Percentiles rank a stretch among this genome's conserved stretches.
Evolutionary conservation across 139 green algal genomes (phyloP).

Genomic region (Chlamydomonas incerta): DNA sequence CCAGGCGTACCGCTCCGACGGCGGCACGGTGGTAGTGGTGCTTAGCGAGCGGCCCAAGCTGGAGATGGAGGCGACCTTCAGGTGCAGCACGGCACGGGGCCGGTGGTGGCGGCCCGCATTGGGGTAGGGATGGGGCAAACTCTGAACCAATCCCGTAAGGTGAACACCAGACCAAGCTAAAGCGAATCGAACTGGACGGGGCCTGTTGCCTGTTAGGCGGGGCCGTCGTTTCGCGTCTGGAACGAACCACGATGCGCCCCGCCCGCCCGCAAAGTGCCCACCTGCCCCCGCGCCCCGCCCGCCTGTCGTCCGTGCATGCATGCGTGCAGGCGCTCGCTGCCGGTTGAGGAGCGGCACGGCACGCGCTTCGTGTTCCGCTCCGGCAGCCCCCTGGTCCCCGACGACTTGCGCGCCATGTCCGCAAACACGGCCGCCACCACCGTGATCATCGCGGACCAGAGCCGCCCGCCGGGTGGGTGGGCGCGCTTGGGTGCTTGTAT

Average conservation of each 20-base stretch:
- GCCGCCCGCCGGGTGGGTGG: slow-evolving; percentile 20
- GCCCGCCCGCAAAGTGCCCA: too few species aligned
- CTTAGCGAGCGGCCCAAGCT: slow-evolving; percentile 63
- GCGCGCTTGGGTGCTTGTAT: too few species aligned
- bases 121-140: too few species aligned
- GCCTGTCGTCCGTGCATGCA: neutral
- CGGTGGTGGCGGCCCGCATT: too few species aligned
- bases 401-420: slow-evolving; percentile 57
- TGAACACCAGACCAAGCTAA: too few species aligned
- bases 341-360: slow-evolving; percentile 34
- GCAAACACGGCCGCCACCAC: slow-evolving; percentile 40
- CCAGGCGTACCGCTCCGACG: slow-evolving; percentile 55
- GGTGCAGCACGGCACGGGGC: slow-evolving; percentile 1
- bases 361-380: slow-evolving; percentile 61
- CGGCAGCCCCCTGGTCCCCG: neutral
- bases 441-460: slow-evolving; percentile 62
- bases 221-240: too few species aligned
- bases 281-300: too few species aligned
- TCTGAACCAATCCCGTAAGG: too few species aligned
- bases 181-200: too few species aligned
- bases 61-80: slow-evolving; percentile 68
- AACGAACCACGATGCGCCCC: too few species aligned
- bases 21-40: slow-evolving; percentile 61
- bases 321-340: slow-evolving; percentile 1
- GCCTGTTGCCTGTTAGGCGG: too few species aligned